A percentile compares a stretch with the other conserved stretches of the same genome.
These are phyloP conservation scores for Candida ulmi DNA, from an alignment of 805 yeast species.

Conservation along the genomic window DNA sequence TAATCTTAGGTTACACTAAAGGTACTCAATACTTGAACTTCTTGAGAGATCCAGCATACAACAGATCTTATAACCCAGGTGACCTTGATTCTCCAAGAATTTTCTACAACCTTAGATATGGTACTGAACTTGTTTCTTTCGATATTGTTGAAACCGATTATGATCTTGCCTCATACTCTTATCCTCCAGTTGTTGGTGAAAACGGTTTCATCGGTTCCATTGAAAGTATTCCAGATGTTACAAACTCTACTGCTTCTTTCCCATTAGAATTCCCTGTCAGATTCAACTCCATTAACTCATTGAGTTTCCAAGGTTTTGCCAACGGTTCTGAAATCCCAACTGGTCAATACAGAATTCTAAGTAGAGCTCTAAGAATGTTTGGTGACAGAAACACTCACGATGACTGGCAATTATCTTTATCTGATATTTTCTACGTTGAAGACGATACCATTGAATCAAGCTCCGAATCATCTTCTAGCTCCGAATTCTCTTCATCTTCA, in stretches of 20 bases:
- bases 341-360: conserved; percentile 9
- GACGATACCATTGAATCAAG: background rate
- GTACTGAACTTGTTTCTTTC: conserved; percentile 7
- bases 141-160: conserved; percentile 13
- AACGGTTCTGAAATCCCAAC: conserved; percentile 9
- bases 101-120: conserved; percentile 6
- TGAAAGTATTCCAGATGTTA: conserved; percentile 1
- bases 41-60: conserved; percentile 1
- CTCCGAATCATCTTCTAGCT: background rate
- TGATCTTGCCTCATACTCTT: conserved; percentile 2
- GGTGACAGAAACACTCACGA: conserved; percentile 4
- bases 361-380: conserved; percentile 7
- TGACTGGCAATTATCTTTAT: conserved; percentile 8
- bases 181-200: conserved; percentile 7
- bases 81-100: conserved; percentile 3
- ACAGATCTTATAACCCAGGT: conserved; percentile 1
- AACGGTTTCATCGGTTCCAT: conserved; percentile 7
- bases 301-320: conserved; percentile 6
- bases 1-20: conserved; percentile 4
- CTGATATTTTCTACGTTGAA: conserved; percentile 6
- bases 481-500: background rate
- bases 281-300: background rate
- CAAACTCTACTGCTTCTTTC: background rate
- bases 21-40: conserved; percentile 5
- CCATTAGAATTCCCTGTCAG: conserved; percentile 5